A percentile compares a stretch with the other conserved stretches of the same genome.
phyloP scores from a whole-genome alignment of 2,329 filamentous ascomycete species.

The Botrytis porri region DNA sequence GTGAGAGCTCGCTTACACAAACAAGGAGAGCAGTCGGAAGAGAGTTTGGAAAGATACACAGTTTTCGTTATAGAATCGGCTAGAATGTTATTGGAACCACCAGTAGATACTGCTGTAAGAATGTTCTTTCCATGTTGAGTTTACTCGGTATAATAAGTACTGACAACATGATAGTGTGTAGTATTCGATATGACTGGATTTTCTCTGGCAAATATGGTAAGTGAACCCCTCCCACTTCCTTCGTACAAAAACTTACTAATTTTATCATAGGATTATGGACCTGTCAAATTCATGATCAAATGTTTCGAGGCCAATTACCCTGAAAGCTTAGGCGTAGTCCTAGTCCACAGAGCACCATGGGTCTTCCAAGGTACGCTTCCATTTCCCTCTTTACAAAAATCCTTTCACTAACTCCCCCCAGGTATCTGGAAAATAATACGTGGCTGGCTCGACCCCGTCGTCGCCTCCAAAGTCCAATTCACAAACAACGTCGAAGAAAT shows the following conservation, averaged over 20 bases:
- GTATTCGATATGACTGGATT: constrained; percentile 97
- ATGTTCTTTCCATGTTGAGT: not conserved
- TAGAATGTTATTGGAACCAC: constrained; percentile 74
- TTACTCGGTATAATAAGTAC: not conserved
- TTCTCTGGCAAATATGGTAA: constrained; percentile 88
- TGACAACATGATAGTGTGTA: constrained; percentile 60
- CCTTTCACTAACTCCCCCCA: constrained; percentile 37
- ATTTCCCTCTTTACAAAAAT: not conserved
- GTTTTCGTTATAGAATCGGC: constrained; percentile 93
- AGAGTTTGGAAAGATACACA: constrained; percentile 82
- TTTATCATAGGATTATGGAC: constrained; percentile 71
- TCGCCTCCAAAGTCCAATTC: constrained; percentile 91
- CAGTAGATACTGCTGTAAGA: constrained; percentile 88
- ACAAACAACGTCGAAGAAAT: constrained; percentile 79
- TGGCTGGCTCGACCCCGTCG: constrained; percentile 95
- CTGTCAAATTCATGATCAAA: constrained; percentile 99
- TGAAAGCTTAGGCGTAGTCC: constrained; percentile 81
- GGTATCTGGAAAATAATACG: constrained; percentile 95
- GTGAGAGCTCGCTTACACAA: constrained; percentile 80
- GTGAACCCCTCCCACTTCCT: constrained; percentile 26
- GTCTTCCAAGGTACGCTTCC: constrained; percentile 73
- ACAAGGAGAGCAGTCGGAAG: constrained; percentile 76
- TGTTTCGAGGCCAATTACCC: constrained; percentile 99
- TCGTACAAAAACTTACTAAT: constrained; percentile 25
- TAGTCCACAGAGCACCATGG: constrained; percentile 97